Conservation (phyloP, 768 basidiomycete genomes). For the Galerina sulciceps region DNA sequence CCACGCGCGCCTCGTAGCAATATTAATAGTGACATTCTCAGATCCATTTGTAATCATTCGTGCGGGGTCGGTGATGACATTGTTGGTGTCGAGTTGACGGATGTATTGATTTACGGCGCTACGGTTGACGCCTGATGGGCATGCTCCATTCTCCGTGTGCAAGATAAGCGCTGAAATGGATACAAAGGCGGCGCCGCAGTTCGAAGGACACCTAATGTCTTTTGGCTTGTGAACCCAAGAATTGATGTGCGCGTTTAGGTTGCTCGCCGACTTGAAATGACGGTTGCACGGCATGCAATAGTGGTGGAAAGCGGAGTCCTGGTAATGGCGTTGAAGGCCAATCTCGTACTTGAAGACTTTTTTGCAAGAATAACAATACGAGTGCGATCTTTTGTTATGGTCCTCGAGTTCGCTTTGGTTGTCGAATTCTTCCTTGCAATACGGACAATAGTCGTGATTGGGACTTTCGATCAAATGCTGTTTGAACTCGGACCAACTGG, state of each 20-base stretch:
- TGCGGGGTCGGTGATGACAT: constrained; percentile 56
- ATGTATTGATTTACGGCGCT: constrained; percentile 46
- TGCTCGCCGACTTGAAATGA: constrained; percentile 41
- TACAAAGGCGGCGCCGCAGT: constrained; percentile 53
- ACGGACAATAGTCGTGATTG: constrained; percentile 47
- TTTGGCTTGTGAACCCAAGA: constrained; percentile 54
- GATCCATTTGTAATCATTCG: constrained; percentile 45
- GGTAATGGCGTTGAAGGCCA: constrained; percentile 52
- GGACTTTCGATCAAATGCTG: too few relatives aligned
- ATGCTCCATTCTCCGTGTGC: constrained; percentile 67
- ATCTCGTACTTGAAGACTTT: constrained; percentile 41
- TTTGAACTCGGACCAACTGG: too few relatives aligned
- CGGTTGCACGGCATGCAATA: constrained; percentile 52
- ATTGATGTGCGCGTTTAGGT: constrained; percentile 45
- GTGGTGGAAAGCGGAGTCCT: constrained; percentile 41
- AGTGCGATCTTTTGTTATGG: constrained; percentile 48
- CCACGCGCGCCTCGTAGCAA: constrained; percentile 36
- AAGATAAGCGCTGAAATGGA: constrained; percentile 57
- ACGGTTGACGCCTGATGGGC: constrained; percentile 51
- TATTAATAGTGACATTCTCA: constrained; percentile 8
- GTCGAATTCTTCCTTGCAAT: constrained; percentile 49
- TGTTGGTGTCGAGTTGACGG: constrained; percentile 43
- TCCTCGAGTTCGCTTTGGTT: constrained; percentile 32
- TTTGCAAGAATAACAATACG: constrained; percentile 46
- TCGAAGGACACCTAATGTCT: constrained; percentile 38